These are phyloP conservation scores for Geotrichum histeridarum DNA, from an alignment of 1,139 yeast species.

Conservation along the genomic window DNA sequence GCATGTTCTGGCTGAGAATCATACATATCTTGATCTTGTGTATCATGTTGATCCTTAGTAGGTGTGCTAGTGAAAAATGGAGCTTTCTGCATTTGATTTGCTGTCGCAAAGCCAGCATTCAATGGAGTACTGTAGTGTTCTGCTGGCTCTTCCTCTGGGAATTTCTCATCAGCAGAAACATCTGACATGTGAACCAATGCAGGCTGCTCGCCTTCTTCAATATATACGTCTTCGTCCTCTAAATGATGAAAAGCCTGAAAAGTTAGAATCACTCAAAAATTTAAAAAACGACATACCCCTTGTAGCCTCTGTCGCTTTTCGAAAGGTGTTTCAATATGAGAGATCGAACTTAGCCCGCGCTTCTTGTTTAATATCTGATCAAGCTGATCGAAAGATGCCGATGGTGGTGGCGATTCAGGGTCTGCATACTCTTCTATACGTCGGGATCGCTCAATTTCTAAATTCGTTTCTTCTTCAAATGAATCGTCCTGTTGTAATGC, in stretches of 20 bases:
- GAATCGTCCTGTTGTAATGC: conserved; percentile 28
- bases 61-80: conserved; percentile 1
- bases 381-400: conserved; percentile 43
- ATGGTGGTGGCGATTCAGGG: conserved; percentile 37
- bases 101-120: background rate
- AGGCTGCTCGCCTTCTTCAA: conserved; percentile 20
- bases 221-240: conserved; percentile 19
- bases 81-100: background rate
- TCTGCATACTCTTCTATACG: conserved; percentile 34
- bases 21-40: background rate
- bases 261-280: background rate
- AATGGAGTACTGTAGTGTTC: background rate
- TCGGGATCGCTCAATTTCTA: conserved; percentile 37
- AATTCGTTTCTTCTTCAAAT: conserved; percentile 40
- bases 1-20: background rate
- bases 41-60: background rate
- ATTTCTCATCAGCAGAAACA: background rate
- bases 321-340: conserved; percentile 13
- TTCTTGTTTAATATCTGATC: conserved; percentile 31
- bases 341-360: conserved; percentile 13
- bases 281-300: conserved; percentile 1
- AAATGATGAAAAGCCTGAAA: conserved; percentile 8
- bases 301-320: conserved; percentile 14
- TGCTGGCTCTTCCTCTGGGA: conserved; percentile 7
- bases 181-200: conserved; percentile 13